Evolutionary conservation across 1,284 basidiomycete species (phyloP).

Genomic region (Pseudozyma tsukubaensis): DNA sequence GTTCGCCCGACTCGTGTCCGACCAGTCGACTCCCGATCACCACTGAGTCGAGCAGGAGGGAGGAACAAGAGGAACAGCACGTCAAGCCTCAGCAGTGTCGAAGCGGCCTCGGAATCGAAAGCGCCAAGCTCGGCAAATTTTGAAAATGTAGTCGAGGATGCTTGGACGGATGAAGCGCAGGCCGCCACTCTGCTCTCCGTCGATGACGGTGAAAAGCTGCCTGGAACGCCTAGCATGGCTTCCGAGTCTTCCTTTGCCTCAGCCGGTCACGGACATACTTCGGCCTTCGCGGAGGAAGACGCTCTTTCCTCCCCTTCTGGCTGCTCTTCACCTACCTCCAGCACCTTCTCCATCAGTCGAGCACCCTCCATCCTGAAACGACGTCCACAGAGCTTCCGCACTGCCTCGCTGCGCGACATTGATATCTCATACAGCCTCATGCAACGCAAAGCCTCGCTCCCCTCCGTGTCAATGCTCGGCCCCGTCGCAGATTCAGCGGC

Average conservation of each 20-base stretch:
- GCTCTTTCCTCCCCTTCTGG: conserved; percentile 1
- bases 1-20: conserved; percentile 14
- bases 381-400: conserved; percentile 49
- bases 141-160: neutral
- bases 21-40: conserved; percentile 22
- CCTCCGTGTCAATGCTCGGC: conserved; percentile 6
- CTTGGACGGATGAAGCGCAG: conserved; percentile 16
- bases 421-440: conserved; percentile 35
- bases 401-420: conserved; percentile 33
- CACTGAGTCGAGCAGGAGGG: conserved; percentile 9
- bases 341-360: conserved; percentile 31
- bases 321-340: conserved; percentile 26
- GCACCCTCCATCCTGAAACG: conserved; percentile 59
- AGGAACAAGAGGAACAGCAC: conserved; percentile 32
- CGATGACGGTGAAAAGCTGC: conserved; percentile 3
- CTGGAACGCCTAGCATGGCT: conserved; percentile 23
- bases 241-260: conserved; percentile 30
- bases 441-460: conserved; percentile 27
- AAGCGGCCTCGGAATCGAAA: neutral
- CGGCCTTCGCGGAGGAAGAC: conserved; percentile 1
- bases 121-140: neutral
- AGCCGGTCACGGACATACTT: neutral
- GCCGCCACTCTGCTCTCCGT: neutral
- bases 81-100: conserved; percentile 14
- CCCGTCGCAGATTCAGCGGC: conserved; percentile 3